Evolutionary conservation across 768 basidiomycete genomes (phyloP), one percentile per base, ranked within the genome.

Genomic region (Pilatotrama ljubarskyi): DNA sequence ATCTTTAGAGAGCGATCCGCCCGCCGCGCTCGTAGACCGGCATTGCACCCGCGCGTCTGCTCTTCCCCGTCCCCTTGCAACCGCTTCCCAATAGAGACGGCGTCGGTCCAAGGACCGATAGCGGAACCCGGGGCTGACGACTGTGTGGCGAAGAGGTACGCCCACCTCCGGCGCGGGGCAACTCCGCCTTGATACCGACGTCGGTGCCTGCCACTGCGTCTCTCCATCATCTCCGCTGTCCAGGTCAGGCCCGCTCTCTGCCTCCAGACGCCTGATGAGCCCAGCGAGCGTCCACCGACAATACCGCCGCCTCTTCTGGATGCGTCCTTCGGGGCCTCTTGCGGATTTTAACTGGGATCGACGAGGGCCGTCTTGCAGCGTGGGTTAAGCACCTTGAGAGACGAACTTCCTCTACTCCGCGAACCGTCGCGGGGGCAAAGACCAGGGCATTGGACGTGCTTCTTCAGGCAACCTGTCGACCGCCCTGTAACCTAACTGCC

Each of bases 341-440:
- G 53, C 53, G 53, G 53, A 10, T 26, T 15, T 55, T 55, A 43
- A 46, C 52, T 43, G 52, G 52, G 52, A 43, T 54, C 14, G 20
- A n/a, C 42, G 2, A n/a, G 3, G 25, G 26, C 40, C n/a, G n/a
- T 40, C 20, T 15, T 2, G 22, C 40, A 8, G 11, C n/a, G 20
- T 35, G 25, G 15, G 9, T 26, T 2, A 5, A 10, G 26, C 20
- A 24, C 52, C 48, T 20, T 4, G 29, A 2, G 24, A 5, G n/a
- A 24, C n/a, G 29, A 10, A 35, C 48, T 24, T 6, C 17, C 29
- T 18, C 7, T 14, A n/a, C 29, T 32, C 32, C 48, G 32, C 15
- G 29, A 35, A 8, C 20, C 13, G 4, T 7, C 25, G 32, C 5
- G 15, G 32, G 35, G 29, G 32, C 7, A 9, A 24, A 20, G 18